A percentile compares a stretch with the other conserved stretches of the same genome.
phyloP scores from a whole-genome alignment of 2,329 filamentous ascomycete species.

The Colletotrichum sp. region DNA sequence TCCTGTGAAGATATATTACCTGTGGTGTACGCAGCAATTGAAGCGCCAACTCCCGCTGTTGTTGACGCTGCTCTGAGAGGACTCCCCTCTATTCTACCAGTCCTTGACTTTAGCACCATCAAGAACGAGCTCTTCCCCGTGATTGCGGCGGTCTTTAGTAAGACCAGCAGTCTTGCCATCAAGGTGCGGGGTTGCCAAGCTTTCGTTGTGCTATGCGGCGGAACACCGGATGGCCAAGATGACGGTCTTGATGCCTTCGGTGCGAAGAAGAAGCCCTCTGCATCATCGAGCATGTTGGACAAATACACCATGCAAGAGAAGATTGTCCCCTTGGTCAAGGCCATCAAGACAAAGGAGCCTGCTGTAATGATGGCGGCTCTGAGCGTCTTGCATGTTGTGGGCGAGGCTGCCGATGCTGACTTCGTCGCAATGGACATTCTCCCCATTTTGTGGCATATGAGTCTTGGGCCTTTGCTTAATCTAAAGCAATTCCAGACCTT shows the following conservation, averaged over 20 bases:
- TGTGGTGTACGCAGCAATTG: constrained; percentile 81
- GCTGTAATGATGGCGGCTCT: constrained; percentile 96
- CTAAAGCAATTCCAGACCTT: constrained; percentile 87
- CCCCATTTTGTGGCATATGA: constrained; percentile 90
- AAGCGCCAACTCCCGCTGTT: constrained; percentile 87
- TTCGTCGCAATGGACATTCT: constrained; percentile 92
- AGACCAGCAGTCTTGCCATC: constrained; percentile 91
- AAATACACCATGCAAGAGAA: constrained; percentile 99
- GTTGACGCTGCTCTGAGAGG: constrained; percentile 85
- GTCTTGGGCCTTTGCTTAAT: constrained; percentile 85
- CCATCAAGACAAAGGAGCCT: constrained; percentile 96
- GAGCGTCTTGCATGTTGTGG: constrained; percentile 83
- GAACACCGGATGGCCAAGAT: constrained; percentile 59
- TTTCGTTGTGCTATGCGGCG: constrained; percentile 88
- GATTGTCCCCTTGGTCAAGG: constrained; percentile 87
- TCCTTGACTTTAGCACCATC: constrained; percentile 94
- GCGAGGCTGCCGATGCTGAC: constrained; percentile 81
- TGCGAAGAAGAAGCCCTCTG: constrained; percentile 63
- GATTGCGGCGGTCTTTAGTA: constrained; percentile 87
- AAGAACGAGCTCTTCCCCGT: constrained; percentile 97
- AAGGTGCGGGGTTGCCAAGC: constrained; percentile 93
- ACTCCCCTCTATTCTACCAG: constrained; percentile 79
- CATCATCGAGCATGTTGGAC: constrained; percentile 81
- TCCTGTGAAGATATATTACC: constrained; percentile 76
- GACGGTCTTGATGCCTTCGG: constrained; percentile 80